Percentiles rank a stretch among this genome's conserved stretches.
Evolutionary conservation across 1,139 yeast species (phyloP).

Genomic region (Pichia sp.): DNA sequence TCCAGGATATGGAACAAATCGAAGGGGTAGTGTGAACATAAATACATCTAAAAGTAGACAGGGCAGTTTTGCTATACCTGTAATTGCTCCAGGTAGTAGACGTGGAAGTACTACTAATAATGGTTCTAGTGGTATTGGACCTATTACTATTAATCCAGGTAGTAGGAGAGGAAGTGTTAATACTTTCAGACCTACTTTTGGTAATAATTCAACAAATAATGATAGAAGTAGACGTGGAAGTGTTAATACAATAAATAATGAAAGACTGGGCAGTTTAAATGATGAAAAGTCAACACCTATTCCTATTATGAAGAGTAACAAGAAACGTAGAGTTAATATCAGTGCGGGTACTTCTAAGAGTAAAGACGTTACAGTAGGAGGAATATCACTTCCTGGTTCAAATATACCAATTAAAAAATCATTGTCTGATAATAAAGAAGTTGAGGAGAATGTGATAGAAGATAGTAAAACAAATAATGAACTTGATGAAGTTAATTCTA

Average conservation of each 20-base stretch:
- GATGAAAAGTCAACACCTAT: conserved; percentile 7
- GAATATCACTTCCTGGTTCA: conserved; percentile 9
- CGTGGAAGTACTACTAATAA: conserved; percentile 5
- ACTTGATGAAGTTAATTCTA: not conserved
- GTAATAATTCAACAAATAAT: not conserved
- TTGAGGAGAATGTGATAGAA: conserved; percentile 6
- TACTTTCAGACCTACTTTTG: no score
- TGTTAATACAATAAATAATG: not conserved
- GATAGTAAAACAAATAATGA: not conserved
- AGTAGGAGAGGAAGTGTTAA: conserved; percentile 3
- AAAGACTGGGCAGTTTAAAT: not conserved
- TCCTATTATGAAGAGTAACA: conserved; percentile 7
- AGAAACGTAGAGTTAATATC: conserved; percentile 7
- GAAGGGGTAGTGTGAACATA: conserved; percentile 8
- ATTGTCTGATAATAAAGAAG: not conserved
- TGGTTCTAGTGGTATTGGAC: not conserved
- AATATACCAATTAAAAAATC: not conserved
- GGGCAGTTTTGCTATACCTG: conserved; percentile 6
- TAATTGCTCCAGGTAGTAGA: not conserved
- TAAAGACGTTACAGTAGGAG: conserved; percentile 11
- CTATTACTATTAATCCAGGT: not conserved
- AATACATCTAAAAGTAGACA: conserved; percentile 6
- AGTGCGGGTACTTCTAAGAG: not conserved
- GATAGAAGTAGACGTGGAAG: conserved; percentile 8
- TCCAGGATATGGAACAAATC: not conserved